Evolutionary conservation across 306 rosid species (phyloP).

Genomic region (Canavalia gladiata): DNA sequence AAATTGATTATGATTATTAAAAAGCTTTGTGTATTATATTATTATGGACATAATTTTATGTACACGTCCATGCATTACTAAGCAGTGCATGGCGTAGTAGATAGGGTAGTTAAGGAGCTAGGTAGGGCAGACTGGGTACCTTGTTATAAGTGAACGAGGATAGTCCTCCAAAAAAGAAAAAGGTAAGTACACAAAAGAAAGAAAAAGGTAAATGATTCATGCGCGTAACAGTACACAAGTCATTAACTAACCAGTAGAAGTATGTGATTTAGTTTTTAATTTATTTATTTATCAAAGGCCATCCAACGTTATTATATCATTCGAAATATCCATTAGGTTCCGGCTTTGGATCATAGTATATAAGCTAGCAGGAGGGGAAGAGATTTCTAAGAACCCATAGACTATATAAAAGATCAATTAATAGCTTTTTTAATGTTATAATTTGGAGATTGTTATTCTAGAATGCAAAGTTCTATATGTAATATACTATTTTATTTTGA

Average conservation of each 20-base stretch:
- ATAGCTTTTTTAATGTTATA: neutral
- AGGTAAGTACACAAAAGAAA: neutral
- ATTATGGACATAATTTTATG: neutral
- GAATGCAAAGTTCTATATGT: no score
- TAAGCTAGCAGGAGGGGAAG: neutral
- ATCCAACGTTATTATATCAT: neutral
- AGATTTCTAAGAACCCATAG: no score
- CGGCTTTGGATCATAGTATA: neutral
- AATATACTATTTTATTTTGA: neutral
- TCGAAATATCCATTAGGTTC: neutral
- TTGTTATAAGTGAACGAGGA: constrained; percentile 39
- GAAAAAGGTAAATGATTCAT: constrained; percentile 26
- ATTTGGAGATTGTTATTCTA: neutral
- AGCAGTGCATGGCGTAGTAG: constrained; percentile 51
- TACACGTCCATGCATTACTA: constrained; percentile 40
- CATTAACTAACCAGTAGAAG: neutral
- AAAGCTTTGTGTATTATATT: neutral
- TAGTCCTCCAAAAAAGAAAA: constrained; percentile 31
- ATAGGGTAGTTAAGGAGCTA: constrained; percentile 45
- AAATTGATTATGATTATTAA: neutral
- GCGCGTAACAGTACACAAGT: constrained; percentile 19
- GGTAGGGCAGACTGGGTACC: constrained; percentile 41
- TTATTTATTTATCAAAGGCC: neutral
- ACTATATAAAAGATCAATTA: neutral
- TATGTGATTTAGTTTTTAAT: neutral